Conservation (phyloP, 306 rosid genomes). For the Trifolium repens region DNA sequence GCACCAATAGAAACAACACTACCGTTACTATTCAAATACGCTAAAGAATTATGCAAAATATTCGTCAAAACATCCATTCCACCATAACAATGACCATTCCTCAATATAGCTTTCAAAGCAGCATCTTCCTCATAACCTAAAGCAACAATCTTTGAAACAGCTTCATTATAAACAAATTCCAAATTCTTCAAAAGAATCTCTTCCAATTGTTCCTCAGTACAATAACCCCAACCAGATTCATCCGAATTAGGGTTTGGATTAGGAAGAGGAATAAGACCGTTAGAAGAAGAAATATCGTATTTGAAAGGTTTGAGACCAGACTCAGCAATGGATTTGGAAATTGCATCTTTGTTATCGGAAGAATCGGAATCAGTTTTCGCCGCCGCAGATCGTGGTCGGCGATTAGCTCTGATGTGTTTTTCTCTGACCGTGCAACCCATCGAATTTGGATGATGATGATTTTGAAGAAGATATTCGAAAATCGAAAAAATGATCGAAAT, state of each 20-base stretch:
- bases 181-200: slow-evolving; percentile 76
- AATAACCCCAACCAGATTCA: slow-evolving; percentile 83
- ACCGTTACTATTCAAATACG: slow-evolving; percentile 61
- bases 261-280: slow-evolving; percentile 46
- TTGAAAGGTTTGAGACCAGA: slow-evolving; percentile 68
- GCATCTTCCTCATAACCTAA: slow-evolving; percentile 80
- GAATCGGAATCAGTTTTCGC: slow-evolving; percentile 60
- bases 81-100: slow-evolving; percentile 88
- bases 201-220: slow-evolving; percentile 94
- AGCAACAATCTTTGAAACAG: slow-evolving; percentile 76
- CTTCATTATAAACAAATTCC: slow-evolving; percentile 68
- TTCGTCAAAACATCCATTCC: slow-evolving; percentile 81
- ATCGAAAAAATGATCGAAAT: not conserved
- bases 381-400: slow-evolving; percentile 58
- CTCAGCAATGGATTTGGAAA: slow-evolving; percentile 74
- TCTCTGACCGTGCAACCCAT: slow-evolving; percentile 94
- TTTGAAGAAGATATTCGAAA: not conserved
- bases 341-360: slow-evolving; percentile 56
- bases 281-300: slow-evolving; percentile 46
- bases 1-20: not conserved
- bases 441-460: not conserved
- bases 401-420: slow-evolving; percentile 80
- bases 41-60: slow-evolving; percentile 74
- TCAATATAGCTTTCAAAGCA: slow-evolving; percentile 68
- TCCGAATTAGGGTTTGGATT: slow-evolving; percentile 50